Evolutionary conservation across 2,329 filamentous ascomycete species (phyloP).

Genomic region (Periconia sp.): DNA sequence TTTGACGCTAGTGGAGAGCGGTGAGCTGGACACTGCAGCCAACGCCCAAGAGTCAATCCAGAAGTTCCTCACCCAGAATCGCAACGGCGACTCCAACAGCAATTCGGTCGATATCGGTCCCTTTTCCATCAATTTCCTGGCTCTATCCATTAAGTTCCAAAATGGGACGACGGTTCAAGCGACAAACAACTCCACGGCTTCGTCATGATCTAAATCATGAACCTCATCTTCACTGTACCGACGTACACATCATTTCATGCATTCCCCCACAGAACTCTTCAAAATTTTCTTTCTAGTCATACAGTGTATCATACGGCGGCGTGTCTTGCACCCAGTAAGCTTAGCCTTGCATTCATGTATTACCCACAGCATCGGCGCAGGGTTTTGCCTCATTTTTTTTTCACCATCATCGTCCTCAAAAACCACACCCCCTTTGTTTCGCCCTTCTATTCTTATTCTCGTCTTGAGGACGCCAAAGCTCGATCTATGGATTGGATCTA

Average conservation of each 20-base stretch:
- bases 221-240: too few relatives aligned
- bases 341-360: slow-evolving; percentile 14
- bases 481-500: slow-evolving; percentile 35
- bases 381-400: too few relatives aligned
- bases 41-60: slow-evolving; percentile 53
- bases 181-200: slow-evolving; percentile 9
- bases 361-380: slow-evolving; percentile 9
- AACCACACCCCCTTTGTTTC: background rate
- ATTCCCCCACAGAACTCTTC: background rate
- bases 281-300: slow-evolving; percentile 7
- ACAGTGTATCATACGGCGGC: slow-evolving; percentile 15
- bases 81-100: slow-evolving; percentile 29
- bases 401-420: background rate
- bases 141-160: slow-evolving; percentile 36
- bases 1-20: slow-evolving; percentile 51
- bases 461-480: slow-evolving; percentile 30
- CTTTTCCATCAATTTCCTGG: slow-evolving; percentile 39
- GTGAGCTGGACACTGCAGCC: slow-evolving; percentile 47
- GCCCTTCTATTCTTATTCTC: slow-evolving; percentile 10
- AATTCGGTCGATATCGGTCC: slow-evolving; percentile 35
- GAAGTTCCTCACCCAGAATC: slow-evolving; percentile 39
- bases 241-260: background rate
- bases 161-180: slow-evolving; percentile 41
- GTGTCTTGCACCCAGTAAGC: slow-evolving; percentile 11
- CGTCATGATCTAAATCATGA: slow-evolving; percentile 2